A percentile compares a stretch with the other conserved stretches of the same genome.
Evolutionary conservation across 768 basidiomycete species (phyloP).

Genomic region (Lactifluus echinatus): DNA sequence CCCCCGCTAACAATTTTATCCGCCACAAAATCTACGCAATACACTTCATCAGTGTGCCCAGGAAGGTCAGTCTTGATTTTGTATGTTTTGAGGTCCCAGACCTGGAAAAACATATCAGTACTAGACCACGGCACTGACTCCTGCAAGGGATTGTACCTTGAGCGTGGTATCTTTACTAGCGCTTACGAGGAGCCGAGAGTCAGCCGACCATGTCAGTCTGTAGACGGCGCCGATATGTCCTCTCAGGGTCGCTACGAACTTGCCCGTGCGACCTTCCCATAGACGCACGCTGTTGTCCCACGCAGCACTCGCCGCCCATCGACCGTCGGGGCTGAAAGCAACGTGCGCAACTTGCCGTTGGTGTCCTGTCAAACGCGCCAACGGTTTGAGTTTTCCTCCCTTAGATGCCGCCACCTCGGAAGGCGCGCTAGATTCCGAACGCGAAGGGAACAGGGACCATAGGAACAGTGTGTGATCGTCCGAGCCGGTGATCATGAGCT

Average conservation of each 20-base stretch:
- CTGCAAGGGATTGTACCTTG: slow-evolving; percentile 49
- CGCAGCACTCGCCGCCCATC: slow-evolving; percentile 84
- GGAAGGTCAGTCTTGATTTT: slow-evolving; percentile 92
- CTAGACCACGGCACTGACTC: not conserved
- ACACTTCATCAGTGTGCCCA: slow-evolving; percentile 96
- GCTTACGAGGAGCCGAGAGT: slow-evolving; percentile 84
- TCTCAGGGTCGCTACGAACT: slow-evolving; percentile 83
- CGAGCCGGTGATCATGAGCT: slow-evolving; percentile 88
- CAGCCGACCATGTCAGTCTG: slow-evolving; percentile 90
- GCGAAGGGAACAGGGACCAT: slow-evolving; percentile 71
- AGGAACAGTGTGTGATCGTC: slow-evolving; percentile 98
- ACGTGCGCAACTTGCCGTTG: slow-evolving; percentile 93
- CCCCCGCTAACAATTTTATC: slow-evolving; percentile 99
- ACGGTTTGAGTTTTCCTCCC: slow-evolving; percentile 52
- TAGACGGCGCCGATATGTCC: slow-evolving; percentile 96
- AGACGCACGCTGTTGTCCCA: slow-evolving; percentile 88
- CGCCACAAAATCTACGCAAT: slow-evolving; percentile 97
- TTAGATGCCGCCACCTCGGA: slow-evolving; percentile 30
- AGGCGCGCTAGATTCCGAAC: slow-evolving; percentile 28
- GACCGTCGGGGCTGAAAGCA: slow-evolving; percentile 89
- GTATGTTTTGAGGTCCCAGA: slow-evolving; percentile 95
- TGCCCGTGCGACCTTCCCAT: slow-evolving; percentile 81
- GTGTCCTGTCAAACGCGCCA: slow-evolving; percentile 83
- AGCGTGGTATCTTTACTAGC: slow-evolving; percentile 95
- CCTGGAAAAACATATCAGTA: slow-evolving; percentile 35